These are phyloP conservation scores for Cyclotella baltica DNA, from an alignment of 108 stramenopile genomes.

Conservation along the genomic window DNA sequence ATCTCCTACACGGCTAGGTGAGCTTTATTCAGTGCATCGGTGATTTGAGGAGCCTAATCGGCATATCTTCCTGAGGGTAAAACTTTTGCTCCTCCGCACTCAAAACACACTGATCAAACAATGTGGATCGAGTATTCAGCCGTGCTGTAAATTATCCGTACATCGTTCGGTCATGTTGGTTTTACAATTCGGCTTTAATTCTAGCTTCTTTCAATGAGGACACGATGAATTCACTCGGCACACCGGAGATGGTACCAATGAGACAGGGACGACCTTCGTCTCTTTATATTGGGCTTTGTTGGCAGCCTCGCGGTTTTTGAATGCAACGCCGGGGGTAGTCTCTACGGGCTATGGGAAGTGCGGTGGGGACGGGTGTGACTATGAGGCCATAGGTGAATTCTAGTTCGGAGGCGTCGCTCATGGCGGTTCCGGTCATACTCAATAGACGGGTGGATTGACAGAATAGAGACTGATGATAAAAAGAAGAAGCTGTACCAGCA, in stretches of 20 bases:
- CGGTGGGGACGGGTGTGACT: slow-evolving; percentile 91
- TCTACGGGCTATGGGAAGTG: slow-evolving; percentile 91
- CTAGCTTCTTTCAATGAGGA: slow-evolving; percentile 80
- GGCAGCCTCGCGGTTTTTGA: slow-evolving; percentile 90
- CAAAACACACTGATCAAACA: slow-evolving; percentile 75
- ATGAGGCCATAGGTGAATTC: slow-evolving; percentile 84
- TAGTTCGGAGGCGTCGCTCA: slow-evolving; percentile 90
- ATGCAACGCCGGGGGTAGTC: slow-evolving; percentile 95
- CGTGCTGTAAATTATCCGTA: slow-evolving; percentile 93
- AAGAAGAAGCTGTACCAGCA: background rate
- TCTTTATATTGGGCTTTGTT: slow-evolving; percentile 82
- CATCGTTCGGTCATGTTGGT: slow-evolving; percentile 98
- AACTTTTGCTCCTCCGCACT: slow-evolving; percentile 59
- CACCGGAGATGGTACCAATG: too few species aligned
- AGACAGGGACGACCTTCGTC: too few species aligned
- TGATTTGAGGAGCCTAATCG: slow-evolving; percentile 87
- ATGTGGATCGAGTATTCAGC: slow-evolving; percentile 69
- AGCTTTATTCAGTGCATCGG: slow-evolving; percentile 85
- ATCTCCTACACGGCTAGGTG: slow-evolving; percentile 88
- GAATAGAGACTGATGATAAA: slow-evolving; percentile 72
- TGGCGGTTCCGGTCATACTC: slow-evolving; percentile 97
- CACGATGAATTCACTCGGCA: slow-evolving; percentile 86
- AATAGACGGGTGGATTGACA: slow-evolving; percentile 90
- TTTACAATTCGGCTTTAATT: slow-evolving; percentile 86
- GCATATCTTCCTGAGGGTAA: slow-evolving; percentile 93